phyloP scores from a whole-genome alignment of 345 rosid genomes.

The Boechera divaricarpa region DNA sequence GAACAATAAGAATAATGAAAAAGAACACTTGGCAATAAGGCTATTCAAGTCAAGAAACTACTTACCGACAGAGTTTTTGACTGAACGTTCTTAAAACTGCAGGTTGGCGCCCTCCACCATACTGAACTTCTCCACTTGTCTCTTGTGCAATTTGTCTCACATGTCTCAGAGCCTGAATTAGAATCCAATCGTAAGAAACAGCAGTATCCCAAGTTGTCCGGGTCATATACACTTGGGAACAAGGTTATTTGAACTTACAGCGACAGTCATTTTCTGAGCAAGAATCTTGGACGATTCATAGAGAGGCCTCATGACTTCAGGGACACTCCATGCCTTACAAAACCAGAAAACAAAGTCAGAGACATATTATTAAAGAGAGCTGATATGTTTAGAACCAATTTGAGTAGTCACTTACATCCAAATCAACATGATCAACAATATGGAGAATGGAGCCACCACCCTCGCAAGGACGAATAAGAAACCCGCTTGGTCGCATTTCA shows the following conservation, averaged over 20 bases:
- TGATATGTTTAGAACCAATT: background rate
- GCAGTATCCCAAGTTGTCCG: background rate
- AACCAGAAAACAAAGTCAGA: background rate
- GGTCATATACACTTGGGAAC: background rate
- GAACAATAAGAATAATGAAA: slow-evolving; percentile 1
- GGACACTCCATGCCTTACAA: slow-evolving; percentile 82
- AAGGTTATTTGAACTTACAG: slow-evolving; percentile 56
- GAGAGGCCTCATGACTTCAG: slow-evolving; percentile 94
- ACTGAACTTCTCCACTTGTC: slow-evolving; percentile 91
- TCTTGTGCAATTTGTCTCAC: slow-evolving; percentile 92
- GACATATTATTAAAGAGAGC: background rate
- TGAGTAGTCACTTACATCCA: slow-evolving; percentile 64
- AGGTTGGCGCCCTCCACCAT: slow-evolving; percentile 94
- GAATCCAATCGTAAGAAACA: slow-evolving; percentile 2
- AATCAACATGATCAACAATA: slow-evolving; percentile 96
- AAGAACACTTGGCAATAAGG: background rate
- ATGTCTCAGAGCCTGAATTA: slow-evolving; percentile 75
- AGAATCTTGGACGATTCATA: slow-evolving; percentile 92
- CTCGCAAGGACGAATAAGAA: slow-evolving; percentile 87
- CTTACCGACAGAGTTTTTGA: slow-evolving; percentile 88
- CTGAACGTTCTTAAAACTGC: slow-evolving; percentile 94
- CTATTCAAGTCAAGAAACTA: background rate
- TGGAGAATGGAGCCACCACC: slow-evolving; percentile 96
- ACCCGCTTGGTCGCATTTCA: slow-evolving; percentile 93
- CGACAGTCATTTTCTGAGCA: slow-evolving; percentile 93